Evolutionary conservation across 169 alveolate genomes (phyloP).

Genomic region (Miamiensis avidus): DNA sequence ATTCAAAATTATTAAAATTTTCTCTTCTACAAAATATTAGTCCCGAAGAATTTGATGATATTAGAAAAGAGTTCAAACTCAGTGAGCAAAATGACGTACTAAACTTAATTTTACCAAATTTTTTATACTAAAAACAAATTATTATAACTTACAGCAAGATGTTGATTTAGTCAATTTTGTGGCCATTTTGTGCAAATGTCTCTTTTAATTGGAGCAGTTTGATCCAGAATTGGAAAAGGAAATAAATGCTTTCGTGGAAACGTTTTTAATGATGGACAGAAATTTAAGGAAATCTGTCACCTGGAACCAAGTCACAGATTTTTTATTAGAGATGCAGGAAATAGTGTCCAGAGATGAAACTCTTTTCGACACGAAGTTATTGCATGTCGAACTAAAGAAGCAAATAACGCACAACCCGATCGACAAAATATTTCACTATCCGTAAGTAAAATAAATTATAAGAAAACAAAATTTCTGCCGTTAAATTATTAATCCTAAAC

Average conservation of each 20-base stretch:
- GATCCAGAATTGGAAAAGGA: neutral
- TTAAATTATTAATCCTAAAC: too few species aligned
- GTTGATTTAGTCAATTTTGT: constrained; percentile 2
- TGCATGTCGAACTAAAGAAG: neutral
- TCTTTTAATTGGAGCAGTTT: neutral
- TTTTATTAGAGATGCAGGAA: constrained; percentile 15
- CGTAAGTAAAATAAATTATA: too few species aligned
- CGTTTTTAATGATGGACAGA: neutral
- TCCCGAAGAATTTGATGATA: constrained; percentile 9
- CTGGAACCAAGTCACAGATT: neutral
- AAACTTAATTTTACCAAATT: neutral
- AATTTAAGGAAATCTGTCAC: neutral
- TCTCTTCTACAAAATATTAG: neutral
- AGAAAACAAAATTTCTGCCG: too few species aligned
- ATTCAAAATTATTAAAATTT: neutral
- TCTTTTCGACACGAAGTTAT: constrained; percentile 12
- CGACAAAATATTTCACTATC: constrained; percentile 1
- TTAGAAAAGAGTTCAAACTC: constrained; percentile 10
- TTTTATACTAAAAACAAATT: neutral
- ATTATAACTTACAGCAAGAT: neutral
- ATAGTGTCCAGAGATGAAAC: constrained; percentile 7
- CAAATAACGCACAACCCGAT: neutral
- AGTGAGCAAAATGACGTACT: neutral
- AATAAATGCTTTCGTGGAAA: neutral
- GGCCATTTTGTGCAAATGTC: constrained; percentile 2